These are phyloP conservation scores for Citrus trifoliata DNA, from an alignment of 345 rosid genomes.

Conservation along the genomic window DNA sequence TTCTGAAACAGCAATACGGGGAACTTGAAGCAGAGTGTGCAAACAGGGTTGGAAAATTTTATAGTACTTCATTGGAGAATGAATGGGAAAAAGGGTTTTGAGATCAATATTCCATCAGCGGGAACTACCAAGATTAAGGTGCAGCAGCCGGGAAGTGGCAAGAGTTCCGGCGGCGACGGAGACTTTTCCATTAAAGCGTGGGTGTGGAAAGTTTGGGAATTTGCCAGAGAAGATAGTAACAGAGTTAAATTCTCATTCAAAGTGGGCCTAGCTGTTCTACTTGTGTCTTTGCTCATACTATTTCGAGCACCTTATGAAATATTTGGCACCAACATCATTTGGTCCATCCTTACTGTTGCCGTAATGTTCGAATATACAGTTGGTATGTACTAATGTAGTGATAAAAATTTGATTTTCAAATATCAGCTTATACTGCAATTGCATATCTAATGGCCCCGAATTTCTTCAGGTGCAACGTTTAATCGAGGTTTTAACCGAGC, in stretches of 20 bases:
- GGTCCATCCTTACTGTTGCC: constrained; percentile 77
- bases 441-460: neutral
- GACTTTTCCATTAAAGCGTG: constrained; percentile 32
- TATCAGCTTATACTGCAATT: neutral
- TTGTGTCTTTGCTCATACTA: constrained; percentile 60
- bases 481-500: constrained; percentile 73
- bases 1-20: constrained; percentile 14
- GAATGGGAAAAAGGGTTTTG: constrained; percentile 55
- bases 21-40: constrained; percentile 13
- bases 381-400: constrained; percentile 29
- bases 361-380: constrained; percentile 70
- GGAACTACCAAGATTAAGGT: constrained; percentile 19
- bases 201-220: constrained; percentile 46
- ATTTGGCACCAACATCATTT: constrained; percentile 58
- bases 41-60: constrained; percentile 11
- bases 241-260: constrained; percentile 56
- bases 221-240: constrained; percentile 49
- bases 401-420: no score
- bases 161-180: neutral
- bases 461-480: constrained; percentile 53
- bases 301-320: constrained; percentile 53
- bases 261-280: constrained; percentile 62
- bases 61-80: constrained; percentile 39
- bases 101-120: constrained; percentile 34
- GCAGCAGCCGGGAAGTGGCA: constrained; percentile 10